Base-by-base conservation (phyloP, 2,329 filamentous ascomycete genomes). In the Blumeria graminis region DNA sequence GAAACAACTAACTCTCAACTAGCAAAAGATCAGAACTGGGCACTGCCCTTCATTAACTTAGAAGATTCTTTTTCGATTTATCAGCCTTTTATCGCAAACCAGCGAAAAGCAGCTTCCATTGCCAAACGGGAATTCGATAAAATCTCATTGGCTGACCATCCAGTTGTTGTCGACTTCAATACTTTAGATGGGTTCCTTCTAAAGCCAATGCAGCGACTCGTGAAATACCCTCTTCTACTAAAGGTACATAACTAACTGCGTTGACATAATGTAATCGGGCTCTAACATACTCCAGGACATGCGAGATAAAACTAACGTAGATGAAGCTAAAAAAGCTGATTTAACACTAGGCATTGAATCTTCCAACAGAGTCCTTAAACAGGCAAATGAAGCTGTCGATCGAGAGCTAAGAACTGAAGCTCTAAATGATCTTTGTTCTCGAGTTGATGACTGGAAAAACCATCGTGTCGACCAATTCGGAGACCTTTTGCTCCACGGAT, bases 381-480 rank as follows among this genome's bases (percentile, higher is more conserved):
- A 86, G 62, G 90, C 90, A 5, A 95, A 96, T 66, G 83, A 89
- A 57, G 90, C 89, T 4, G 87, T 98, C 48, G 85, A 93, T 66
- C 82, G 85, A 54, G 87, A 94, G 65, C 77, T 95, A 55, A 75
- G 93, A 55, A 78, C 84, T 53, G 85, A 92, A 65, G 88, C 89
- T 6, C 73, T 94, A 9, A 80, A 84, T 59, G 92, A 96, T 58
- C 74, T 98, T 32, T 81, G 83, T 58, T 71, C 71, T 56, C 76
- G 92, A 55, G 90, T 98, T 0, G 92, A 96, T 65, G 92, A 98
- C 67, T 98, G 92, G 92, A 96, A 95, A 69, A 86, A 84, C 55
- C 86, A 96, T 66, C 80, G 82, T 58, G 82, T 95, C 33, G 85
- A 93, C 59, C 80, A 84, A n/a, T 95, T 98, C 64, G 92, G 92